Percentiles rank a stretch among this genome's conserved stretches.
Conservation (phyloP, 2,329 filamentous ascomycete species). For the Fusarium sp. region DNA sequence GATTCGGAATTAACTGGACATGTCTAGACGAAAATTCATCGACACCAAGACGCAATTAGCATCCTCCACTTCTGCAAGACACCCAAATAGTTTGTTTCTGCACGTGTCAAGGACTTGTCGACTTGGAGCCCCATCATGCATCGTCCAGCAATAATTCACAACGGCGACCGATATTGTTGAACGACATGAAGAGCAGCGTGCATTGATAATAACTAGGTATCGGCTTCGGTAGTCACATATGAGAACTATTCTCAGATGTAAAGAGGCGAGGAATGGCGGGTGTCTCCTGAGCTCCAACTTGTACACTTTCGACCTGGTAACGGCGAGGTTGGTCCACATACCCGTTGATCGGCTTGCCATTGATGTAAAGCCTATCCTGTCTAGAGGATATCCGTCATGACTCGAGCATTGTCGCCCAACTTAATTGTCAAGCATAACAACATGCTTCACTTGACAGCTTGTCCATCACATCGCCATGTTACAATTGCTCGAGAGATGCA, state of each 20-base stretch:
- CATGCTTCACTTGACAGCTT: background rate
- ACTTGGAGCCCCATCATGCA: background rate
- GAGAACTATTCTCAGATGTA: background rate
- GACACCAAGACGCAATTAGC: background rate
- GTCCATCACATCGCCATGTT: background rate
- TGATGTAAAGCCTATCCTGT: background rate
- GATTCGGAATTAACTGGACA: constrained; percentile 1
- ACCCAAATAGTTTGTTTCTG: background rate
- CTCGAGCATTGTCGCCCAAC: background rate
- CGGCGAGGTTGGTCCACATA: background rate
- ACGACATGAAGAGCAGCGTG: background rate
- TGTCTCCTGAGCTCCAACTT: background rate
- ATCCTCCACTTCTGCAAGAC: background rate
- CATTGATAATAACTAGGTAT: constrained; percentile 14
- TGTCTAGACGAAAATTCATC: background rate
- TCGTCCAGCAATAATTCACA: background rate
- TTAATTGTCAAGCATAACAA: background rate
- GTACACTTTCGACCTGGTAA: background rate
- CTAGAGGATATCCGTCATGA: background rate
- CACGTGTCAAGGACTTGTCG: constrained; percentile 5
- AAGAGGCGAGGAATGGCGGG: background rate
- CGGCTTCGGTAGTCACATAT: background rate
- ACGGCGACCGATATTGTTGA: background rate
- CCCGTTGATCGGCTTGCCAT: background rate
- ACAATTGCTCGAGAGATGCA: background rate